phyloP scores from a whole-genome alignment of 2,329 filamentous ascomycete genomes.

The Cordyceps cicadae region DNA sequence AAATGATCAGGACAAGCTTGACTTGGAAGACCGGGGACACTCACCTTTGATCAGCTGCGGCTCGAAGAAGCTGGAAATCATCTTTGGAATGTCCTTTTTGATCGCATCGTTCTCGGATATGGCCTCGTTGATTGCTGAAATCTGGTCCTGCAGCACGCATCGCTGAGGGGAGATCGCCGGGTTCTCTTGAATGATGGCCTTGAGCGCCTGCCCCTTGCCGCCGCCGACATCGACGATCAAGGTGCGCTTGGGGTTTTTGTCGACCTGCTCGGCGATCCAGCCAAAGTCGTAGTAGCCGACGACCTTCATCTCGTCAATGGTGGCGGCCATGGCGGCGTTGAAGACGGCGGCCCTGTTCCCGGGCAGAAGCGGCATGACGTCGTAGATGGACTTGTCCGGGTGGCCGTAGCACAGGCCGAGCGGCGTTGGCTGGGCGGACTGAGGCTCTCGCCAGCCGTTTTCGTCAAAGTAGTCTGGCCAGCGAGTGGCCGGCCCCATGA shows the following conservation, averaged over 20 bases:
- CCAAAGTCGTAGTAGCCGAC: slow-evolving; percentile 24
- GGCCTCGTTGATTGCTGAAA: slow-evolving; percentile 22
- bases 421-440: slow-evolving; percentile 18
- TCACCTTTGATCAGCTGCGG: slow-evolving; percentile 16
- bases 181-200: slow-evolving; percentile 19
- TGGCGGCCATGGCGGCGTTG: slow-evolving; percentile 22
- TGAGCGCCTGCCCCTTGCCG: slow-evolving; percentile 23
- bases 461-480: slow-evolving; percentile 24
- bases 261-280: slow-evolving; percentile 19
- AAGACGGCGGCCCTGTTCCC: slow-evolving; percentile 19
- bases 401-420: slow-evolving; percentile 22
- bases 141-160: slow-evolving; percentile 25
- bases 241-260: slow-evolving; percentile 9
- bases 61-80: slow-evolving; percentile 16
- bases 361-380: slow-evolving; percentile 20
- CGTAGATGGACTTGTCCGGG: slow-evolving; percentile 24
- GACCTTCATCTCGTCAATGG: slow-evolving; percentile 18
- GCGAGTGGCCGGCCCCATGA: not conserved
- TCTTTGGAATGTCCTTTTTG: slow-evolving; percentile 17
- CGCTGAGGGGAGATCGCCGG: slow-evolving; percentile 19
- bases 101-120: slow-evolving; percentile 1
- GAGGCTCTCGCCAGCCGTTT: slow-evolving; percentile 24
- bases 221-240: slow-evolving; percentile 28
- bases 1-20: not conserved
- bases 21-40: not conserved